Conservation (phyloP, 768 basidiomycete species). For the Russula virescens region DNA sequence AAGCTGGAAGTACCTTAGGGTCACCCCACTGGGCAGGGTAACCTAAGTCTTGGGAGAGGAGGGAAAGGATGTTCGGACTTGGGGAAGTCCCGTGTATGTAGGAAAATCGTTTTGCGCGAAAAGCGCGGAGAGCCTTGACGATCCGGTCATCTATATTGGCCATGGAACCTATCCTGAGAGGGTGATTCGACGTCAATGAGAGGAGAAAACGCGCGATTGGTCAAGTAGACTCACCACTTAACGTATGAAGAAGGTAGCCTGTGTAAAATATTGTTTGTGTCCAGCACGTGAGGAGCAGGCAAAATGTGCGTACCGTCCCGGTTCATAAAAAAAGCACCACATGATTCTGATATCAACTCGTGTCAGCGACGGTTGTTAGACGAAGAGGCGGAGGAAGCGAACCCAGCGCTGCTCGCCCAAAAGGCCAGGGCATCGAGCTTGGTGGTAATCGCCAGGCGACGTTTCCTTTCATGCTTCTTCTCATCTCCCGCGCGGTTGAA, state of each 20-base stretch:
- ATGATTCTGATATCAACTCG: conserved; percentile 53
- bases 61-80: conserved; percentile 38
- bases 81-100: conserved; percentile 43
- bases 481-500: conserved; percentile 27
- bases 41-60: conserved; percentile 51
- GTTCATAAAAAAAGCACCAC: conserved; percentile 85
- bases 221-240: conserved; percentile 43
- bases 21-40: conserved; percentile 60
- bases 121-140: conserved; percentile 44
- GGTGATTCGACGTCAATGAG: neutral
- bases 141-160: conserved; percentile 63
- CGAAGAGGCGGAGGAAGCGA: conserved; percentile 19
- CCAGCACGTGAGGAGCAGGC: neutral
- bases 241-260: conserved; percentile 63
- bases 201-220: neutral
- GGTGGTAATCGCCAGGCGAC: conserved; percentile 36
- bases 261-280: conserved; percentile 7
- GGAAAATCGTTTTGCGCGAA: conserved; percentile 54
- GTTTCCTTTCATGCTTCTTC: conserved; percentile 31
- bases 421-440: conserved; percentile 65
- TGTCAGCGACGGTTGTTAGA: neutral
- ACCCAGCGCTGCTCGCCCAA: conserved; percentile 77
- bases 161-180: conserved; percentile 54
- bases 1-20: conserved; percentile 51
- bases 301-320: conserved; percentile 44